These are phyloP conservation scores for Solanum clarkiae DNA, from an alignment of 257 asterid species.

Conservation along the genomic window DNA sequence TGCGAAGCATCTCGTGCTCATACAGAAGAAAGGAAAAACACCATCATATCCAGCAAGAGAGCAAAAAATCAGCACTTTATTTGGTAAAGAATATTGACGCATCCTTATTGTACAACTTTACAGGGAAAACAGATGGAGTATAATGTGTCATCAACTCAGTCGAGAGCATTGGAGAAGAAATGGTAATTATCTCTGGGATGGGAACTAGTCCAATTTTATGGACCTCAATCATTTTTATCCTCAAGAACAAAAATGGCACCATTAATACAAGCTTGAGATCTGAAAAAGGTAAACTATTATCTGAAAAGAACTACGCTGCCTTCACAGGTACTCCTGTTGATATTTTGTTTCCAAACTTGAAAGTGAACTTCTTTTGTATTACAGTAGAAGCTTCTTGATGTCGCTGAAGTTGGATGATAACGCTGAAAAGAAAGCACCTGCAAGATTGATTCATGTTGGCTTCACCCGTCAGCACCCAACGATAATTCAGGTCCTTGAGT, in stretches of 20 bases:
- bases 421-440: conserved; percentile 64
- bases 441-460: background rate
- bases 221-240: background rate
- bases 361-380: conserved; percentile 2
- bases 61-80: background rate
- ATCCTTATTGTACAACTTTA: background rate
- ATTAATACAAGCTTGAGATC: background rate
- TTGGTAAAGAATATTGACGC: background rate
- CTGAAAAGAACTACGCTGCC: background rate
- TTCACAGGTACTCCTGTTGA: background rate
- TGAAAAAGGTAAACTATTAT: background rate
- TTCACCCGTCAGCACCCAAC: background rate
- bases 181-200: background rate
- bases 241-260: background rate
- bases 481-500: background rate
- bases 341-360: background rate
- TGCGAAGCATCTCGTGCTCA: background rate
- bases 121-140: background rate
- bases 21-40: background rate
- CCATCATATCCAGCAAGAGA: background rate
- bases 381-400: conserved; percentile 67
- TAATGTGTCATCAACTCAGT: background rate
- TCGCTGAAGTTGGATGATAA: conserved; percentile 67
- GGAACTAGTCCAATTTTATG: background rate
- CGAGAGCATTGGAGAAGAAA: background rate